Evolutionary conservation across 441 rosid genomes (phyloP).

Genomic region (Mallotus japonicus): DNA sequence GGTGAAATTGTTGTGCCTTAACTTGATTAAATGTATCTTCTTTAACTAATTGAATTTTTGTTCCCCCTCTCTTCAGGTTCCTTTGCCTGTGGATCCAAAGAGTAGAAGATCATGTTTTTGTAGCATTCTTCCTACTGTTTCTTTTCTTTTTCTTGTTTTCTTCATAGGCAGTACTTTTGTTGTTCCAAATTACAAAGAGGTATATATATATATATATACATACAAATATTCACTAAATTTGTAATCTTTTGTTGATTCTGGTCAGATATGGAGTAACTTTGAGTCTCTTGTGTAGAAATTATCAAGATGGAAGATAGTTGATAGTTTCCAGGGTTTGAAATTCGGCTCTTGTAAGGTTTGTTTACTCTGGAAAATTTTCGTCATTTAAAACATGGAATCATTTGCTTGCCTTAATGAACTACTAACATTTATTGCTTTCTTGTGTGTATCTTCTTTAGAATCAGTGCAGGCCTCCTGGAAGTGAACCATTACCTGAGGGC

Average conservation of each 20-base stretch:
- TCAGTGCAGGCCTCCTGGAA: constrained; percentile 52
- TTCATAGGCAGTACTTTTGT: constrained; percentile 36
- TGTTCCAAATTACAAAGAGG: constrained; percentile 44
- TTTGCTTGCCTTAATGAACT: no score
- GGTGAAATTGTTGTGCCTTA: background rate
- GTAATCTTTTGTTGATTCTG: background rate
- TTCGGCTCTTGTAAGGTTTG: constrained; percentile 45
- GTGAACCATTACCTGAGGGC: constrained; percentile 53
- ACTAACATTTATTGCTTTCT: constrained; percentile 13
- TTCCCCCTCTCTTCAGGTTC: constrained; percentile 39
- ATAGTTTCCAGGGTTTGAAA: constrained; percentile 26
- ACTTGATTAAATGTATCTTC: background rate
- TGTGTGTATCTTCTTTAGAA: constrained; percentile 33
- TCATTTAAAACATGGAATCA: background rate
- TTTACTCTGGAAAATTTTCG: background rate
- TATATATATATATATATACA: constrained; percentile 8
- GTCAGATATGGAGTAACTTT: background rate
- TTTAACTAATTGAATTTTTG: background rate
- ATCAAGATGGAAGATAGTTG: constrained; percentile 35
- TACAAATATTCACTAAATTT: background rate
- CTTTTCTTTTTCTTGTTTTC: constrained; percentile 42
- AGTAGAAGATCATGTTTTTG: constrained; percentile 34
- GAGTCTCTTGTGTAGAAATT: constrained; percentile 37
- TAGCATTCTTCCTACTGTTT: constrained; percentile 37
- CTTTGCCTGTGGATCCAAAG: constrained; percentile 31